Percentiles rank a stretch among this genome's conserved stretches.
Evolutionary conservation across 1,284 basidiomycete species (phyloP).

Genomic region (Mrakiaceae sp.): DNA sequence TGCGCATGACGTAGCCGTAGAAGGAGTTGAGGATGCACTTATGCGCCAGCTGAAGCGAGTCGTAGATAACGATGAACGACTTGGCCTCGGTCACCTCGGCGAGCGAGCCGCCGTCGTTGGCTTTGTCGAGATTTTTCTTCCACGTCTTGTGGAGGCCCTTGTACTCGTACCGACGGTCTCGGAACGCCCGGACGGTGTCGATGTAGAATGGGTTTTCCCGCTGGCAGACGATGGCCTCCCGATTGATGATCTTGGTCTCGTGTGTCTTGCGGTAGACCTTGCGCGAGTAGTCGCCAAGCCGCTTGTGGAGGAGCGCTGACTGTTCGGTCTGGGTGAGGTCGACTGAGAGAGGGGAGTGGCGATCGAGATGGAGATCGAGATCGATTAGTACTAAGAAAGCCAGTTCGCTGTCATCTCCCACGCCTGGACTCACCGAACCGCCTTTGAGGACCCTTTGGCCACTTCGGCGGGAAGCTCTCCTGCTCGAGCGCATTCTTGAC

Average conservation of each 20-base stretch:
- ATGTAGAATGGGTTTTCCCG: conserved; percentile 99
- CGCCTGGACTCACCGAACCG: conserved; percentile 43
- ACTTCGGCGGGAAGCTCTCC: conserved; percentile 79
- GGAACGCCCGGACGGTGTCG: conserved; percentile 92
- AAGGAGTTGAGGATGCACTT: conserved; percentile 99
- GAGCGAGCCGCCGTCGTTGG: conserved; percentile 55
- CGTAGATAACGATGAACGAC: conserved; percentile 99
- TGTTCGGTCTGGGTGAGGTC: conserved; percentile 83
- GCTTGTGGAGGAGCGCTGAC: conserved; percentile 85
- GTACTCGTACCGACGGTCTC: conserved; percentile 97
- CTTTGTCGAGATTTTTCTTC: conserved; percentile 92
- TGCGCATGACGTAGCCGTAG: conserved; percentile 99
- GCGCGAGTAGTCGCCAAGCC: conserved; percentile 93
- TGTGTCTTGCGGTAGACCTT: conserved; percentile 99
- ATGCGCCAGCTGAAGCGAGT: conserved; percentile 98
- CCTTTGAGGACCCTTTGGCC: conserved; percentile 58
- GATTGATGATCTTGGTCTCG: conserved; percentile 89
- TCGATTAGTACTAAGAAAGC: too few relatives aligned
- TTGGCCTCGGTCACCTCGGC: conserved; percentile 91
- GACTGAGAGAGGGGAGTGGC: conserved; percentile 22
- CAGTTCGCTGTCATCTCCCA: too few relatives aligned
- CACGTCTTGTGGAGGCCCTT: conserved; percentile 98
- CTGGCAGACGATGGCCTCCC: conserved; percentile 95
- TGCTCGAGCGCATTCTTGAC: conserved; percentile 93
- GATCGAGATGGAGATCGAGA: too few relatives aligned